Evolutionary conservation across 495 filamentous ascomycete genomes (phyloP), one percentile per base, ranked within the genome.

Genomic region (Astrocystis sublimbata): DNA sequence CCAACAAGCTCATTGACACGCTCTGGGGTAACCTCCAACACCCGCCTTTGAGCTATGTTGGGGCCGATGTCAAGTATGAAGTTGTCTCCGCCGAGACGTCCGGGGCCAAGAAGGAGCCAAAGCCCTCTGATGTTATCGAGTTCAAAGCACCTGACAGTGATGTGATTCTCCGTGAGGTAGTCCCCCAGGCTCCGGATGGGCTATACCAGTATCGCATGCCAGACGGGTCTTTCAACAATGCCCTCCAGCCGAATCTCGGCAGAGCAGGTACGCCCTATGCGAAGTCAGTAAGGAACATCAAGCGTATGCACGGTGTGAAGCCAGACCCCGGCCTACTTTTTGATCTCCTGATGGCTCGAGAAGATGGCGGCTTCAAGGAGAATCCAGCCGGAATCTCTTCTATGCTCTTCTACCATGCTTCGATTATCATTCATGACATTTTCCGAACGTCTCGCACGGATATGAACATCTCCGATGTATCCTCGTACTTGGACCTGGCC

Each of bases 391-490:
- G 86, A 54, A 84, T 94, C 31, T 92, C 89, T 1, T 88, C 88
- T 70, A 85, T 93, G 73, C 77, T 96, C n/a, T 93, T 90, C 76
- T 92, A 94, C 65, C 79, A 91, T 51, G 91, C 90, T 5, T 85
- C 87, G 23, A 89, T 93, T 60, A 91, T 96, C 63, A 93, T 92
- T 68, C 91, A 96, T 65, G 88, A 87, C 80, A 69, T 78, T 57
- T 81, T 80, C 58, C 66, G 72, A 9, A 79, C 78, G 17, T 71
- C 45, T 54, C 65, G 69, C 9, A 71, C 61, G 21, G 73, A 75
- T 49, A 60, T 61, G 42, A 73, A 68, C 53, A 75, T 66, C 58
- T 70, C 67, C 0, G 71, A 75, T 60, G 91, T 88, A 0, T 92
- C 89, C 6, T 91, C 89, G 0, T 96, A 96, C 63, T 78, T 93